Evolutionary conservation across 352 stramenopile species (phyloP), one percentile per base, ranked within the genome.

Genomic region (Phytophthora melonis): DNA sequence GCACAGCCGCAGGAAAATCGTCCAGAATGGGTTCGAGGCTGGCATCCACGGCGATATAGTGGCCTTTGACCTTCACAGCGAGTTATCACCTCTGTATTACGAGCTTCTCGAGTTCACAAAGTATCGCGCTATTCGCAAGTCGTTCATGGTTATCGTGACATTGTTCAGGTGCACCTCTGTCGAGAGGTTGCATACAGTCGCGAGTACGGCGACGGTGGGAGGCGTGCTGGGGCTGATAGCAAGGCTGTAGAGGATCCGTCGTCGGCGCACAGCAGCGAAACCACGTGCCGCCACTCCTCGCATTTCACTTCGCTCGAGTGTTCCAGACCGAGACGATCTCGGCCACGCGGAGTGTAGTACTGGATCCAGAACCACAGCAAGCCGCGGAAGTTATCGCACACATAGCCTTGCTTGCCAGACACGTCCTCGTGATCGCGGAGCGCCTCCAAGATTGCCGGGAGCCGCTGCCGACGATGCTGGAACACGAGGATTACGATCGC

Each of bases 341-440:
- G 86, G 9, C 96, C 96, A 54, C 95, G 84, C 9, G 97, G 95
- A 4, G 93, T 93, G 75, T 99, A 99, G 74, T 99, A 99, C 77
- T 99, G 90, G 34, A 96, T 90, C 95, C 95, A 99, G 66, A 98
- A 99, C 93, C 95, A 99, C 11, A 98, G 70, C 34, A 99, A 82
- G 4, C 92, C 82, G 14, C 96, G 92, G 72, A 99, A 99, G 74
- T 98, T 98, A 55, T 78, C 66, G 66, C 86, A 92, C 47, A 94
- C 81, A 71, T 94, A 93, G 16, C 84, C 84, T 41, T 80, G 72
- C 61, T 93, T 91, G 50, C 85, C 85, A 7, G 82, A 87, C 19
- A 85, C 60, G 19, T 90, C 80, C 66, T 95, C 83, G 32, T 93
- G 82, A 43, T 83, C 85, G n/a, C 86, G 84, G 16, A 95, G 62